Conservation (phyloP, 192 early-diverging fungal species). For the Thamnidium elegans region DNA sequence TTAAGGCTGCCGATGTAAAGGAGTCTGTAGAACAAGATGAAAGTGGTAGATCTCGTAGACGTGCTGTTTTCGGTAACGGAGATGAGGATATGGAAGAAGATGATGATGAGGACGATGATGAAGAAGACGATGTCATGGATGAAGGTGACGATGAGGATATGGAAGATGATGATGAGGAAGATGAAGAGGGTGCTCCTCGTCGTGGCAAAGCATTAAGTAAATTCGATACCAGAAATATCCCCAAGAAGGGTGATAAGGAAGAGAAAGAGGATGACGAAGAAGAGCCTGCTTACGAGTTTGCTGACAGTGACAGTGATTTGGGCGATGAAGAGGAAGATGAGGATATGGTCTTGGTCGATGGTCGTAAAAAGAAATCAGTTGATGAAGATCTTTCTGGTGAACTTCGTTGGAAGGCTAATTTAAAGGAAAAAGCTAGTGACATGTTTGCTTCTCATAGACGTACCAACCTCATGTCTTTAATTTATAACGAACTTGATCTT, state of each 20-base stretch:
- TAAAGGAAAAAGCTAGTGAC: constrained; percentile 60
- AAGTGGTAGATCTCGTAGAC: constrained; percentile 50
- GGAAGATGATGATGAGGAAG: constrained; percentile 40
- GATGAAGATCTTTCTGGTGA: constrained; percentile 44
- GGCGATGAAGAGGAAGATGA: constrained; percentile 43
- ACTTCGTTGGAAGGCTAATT: constrained; percentile 67
- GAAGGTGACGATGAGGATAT: constrained; percentile 29
- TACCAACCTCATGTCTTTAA: constrained; percentile 83
- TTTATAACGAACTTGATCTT: constrained; percentile 67
- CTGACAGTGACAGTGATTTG: constrained; percentile 75
- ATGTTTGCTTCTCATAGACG: constrained; percentile 57
- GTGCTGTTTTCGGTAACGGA: constrained; percentile 63
- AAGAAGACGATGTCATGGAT: constrained; percentile 39
- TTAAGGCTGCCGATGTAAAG: constrained; percentile 45
- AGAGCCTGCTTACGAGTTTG: constrained; percentile 43
- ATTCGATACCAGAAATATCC: constrained; percentile 40
- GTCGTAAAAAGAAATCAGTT: constrained; percentile 27
- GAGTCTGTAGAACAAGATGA: constrained; percentile 37
- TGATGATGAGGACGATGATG: constrained; percentile 41
- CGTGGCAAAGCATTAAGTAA: constrained; percentile 32
- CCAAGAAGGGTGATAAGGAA: constrained; percentile 38
- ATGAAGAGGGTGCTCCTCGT: constrained; percentile 45
- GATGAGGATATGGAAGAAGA: constrained; percentile 46
- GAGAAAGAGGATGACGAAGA: constrained; percentile 27
- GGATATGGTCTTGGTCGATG: constrained; percentile 38